These are phyloP conservation scores for Vitis amurensis DNA, from an alignment of 164 flowering plant genomes.

Conservation along the genomic window DNA sequence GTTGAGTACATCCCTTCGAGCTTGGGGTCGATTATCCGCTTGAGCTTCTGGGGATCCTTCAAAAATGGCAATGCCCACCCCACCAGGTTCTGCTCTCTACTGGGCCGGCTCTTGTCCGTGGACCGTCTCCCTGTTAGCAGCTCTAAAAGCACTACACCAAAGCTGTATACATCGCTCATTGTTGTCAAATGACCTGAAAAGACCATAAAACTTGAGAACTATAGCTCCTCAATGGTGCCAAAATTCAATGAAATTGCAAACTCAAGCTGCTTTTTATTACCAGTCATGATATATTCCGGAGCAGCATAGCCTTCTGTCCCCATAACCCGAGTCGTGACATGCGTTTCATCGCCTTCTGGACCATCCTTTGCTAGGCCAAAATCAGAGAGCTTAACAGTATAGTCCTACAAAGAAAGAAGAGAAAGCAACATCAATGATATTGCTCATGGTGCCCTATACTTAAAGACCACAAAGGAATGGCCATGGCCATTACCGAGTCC, in stretches of 20 bases:
- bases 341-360: slow-evolving; percentile 72
- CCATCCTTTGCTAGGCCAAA: slow-evolving; percentile 91
- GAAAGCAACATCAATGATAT: neutral
- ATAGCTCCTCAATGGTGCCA: neutral
- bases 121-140: slow-evolving; percentile 68
- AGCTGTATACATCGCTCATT: slow-evolving; percentile 85
- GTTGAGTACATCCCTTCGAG: slow-evolving; percentile 80
- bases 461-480: neutral
- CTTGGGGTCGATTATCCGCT: slow-evolving; percentile 61
- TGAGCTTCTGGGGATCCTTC: slow-evolving; percentile 56
- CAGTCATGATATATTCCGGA: slow-evolving; percentile 81
- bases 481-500: slow-evolving; percentile 49
- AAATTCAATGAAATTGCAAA: neutral
- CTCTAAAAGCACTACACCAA: slow-evolving; percentile 85
- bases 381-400: slow-evolving; percentile 77
- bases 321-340: slow-evolving; percentile 76
- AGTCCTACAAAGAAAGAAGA: slow-evolving; percentile 52
- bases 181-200: slow-evolving; percentile 83
- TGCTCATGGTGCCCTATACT: neutral
- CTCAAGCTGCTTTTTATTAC: slow-evolving; percentile 19
- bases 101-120: slow-evolving; percentile 58
- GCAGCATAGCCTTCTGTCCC: slow-evolving; percentile 96
- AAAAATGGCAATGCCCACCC: slow-evolving; percentile 69
- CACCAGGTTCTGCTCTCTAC: slow-evolving; percentile 60
- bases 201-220: neutral